Evolutionary conservation across 495 filamentous ascomycete species (phyloP), one percentile per base, ranked within the genome.

Genomic region (Aspergillus nanangensis): DNA sequence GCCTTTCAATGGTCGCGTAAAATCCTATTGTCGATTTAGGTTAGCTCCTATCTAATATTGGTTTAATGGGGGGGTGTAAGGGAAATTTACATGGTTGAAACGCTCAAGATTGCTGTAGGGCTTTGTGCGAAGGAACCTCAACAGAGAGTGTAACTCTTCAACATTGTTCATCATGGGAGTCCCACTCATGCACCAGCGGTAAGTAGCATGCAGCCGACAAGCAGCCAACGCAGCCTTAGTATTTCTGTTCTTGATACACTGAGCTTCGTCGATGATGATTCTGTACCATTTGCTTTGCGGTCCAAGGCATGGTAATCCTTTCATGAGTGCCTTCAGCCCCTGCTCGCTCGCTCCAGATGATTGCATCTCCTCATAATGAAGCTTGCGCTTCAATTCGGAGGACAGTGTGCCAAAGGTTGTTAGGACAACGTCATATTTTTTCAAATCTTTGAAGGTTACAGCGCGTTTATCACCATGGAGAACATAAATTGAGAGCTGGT

Each of bases 131-230:
- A 96, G 72, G 63, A 96, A 98, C 18, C 74, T 76, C 39, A 98
- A 74, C 24, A 96, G 69, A 3, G 90, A 84, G 56, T 81, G 91
- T n/a, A 95, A 66, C 57, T 96, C 93, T 23, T 77, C 74, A 2
- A 92, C 80, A 11, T 74, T 81, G 55, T 98, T 97, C 84, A 93
- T 91, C 83, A 96, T 94, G 0, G 93, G 93, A 0, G 90, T 96
- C 5, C 93, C 93, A 9, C 87, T 94, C 64, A 98, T 81, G 56
- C 88, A 95, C 66, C 90, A 86, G 14, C 93, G 72, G 53, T 86
- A 81, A 22, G 68, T 77, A 13, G 87, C 67, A 37, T 79, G 63
- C 7, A 96, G 72, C 5, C 66, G 54, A 54, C 66, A 79, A 20
- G 78, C 81, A 5, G 79, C 92, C 41, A 70, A 67, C 0, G 86